A percentile compares a stretch with the other conserved stretches of the same genome.
phyloP scores from a whole-genome alignment of 2,329 filamentous ascomycete species.

The Cadophora sp. region DNA sequence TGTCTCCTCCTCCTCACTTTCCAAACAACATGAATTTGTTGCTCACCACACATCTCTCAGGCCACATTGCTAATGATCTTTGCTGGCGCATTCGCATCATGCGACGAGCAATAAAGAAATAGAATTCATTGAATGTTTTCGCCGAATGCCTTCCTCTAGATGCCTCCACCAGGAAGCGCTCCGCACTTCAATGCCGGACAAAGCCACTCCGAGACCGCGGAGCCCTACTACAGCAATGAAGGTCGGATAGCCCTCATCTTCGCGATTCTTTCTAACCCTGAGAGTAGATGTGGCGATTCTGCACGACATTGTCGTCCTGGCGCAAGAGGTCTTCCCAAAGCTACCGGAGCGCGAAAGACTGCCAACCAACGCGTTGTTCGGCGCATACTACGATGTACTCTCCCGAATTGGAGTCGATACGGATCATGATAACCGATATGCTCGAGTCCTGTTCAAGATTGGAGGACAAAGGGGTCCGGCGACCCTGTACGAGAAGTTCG shows the following conservation, averaged over 20 bases:
- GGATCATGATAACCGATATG: conserved; percentile 77
- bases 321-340: conserved; percentile 66
- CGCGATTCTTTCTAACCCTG: conserved; percentile 22
- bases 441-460: conserved; percentile 80
- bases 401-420: conserved; percentile 71
- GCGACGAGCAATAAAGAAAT: conserved; percentile 26
- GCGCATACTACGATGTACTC: conserved; percentile 80
- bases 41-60: conserved; percentile 21
- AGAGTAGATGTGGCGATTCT: conserved; percentile 76
- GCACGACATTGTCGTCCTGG: conserved; percentile 76
- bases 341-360: conserved; percentile 67
- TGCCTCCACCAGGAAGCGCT: conserved; percentile 39
- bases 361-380: conserved; percentile 80
- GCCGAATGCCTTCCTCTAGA: conserved; percentile 43
- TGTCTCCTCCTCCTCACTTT: not conserved
- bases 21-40: conserved; percentile 22
- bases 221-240: conserved; percentile 65
- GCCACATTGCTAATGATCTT: conserved; percentile 22
- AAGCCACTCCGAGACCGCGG: conserved; percentile 33
- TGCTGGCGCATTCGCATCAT: conserved; percentile 29
- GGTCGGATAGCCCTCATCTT: conserved; percentile 49
- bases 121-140: conserved; percentile 22
- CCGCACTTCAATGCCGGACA: conserved; percentile 38
- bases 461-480: conserved; percentile 66
- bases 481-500: conserved; percentile 73